Evolutionary conservation across 805 yeast genomes (phyloP).

Genomic region (Saccharomycopsis fibuligera): DNA sequence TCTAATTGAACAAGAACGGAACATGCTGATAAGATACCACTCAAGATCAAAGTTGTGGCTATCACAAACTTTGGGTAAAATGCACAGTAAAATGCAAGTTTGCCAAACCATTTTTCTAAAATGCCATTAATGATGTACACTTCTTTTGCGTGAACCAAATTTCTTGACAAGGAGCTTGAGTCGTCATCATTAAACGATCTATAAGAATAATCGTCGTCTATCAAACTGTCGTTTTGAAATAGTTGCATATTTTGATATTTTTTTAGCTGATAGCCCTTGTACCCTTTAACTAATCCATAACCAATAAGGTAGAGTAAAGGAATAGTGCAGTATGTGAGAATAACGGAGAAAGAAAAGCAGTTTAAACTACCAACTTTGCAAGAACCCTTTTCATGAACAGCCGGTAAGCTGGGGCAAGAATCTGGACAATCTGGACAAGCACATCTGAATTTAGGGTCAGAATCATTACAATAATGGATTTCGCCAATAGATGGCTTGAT

Average conservation of each 20-base stretch:
- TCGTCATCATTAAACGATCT: slow-evolving; percentile 25
- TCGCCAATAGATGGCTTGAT: slow-evolving; percentile 29
- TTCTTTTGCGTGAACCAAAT: slow-evolving; percentile 23
- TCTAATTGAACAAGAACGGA: slow-evolving; percentile 55
- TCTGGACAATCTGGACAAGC: slow-evolving; percentile 86
- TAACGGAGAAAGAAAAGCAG: slow-evolving; percentile 63
- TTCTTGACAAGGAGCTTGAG: slow-evolving; percentile 22
- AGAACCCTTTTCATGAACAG: slow-evolving; percentile 26
- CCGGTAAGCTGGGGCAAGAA: slow-evolving; percentile 67
- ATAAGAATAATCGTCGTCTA: slow-evolving; percentile 23
- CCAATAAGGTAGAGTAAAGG: slow-evolving; percentile 24
- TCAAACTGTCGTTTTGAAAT: slow-evolving; percentile 34
- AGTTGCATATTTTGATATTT: slow-evolving; percentile 29
- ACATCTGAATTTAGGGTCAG: slow-evolving; percentile 52
- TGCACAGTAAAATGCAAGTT: slow-evolving; percentile 55
- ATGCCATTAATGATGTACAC: slow-evolving; percentile 44
- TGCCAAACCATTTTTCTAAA: slow-evolving; percentile 42
- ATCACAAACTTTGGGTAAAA: slow-evolving; percentile 49
- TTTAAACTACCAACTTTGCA: slow-evolving; percentile 62
- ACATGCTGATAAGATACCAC: slow-evolving; percentile 46
- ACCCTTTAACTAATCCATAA: slow-evolving; percentile 22
- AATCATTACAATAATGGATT: slow-evolving; percentile 50
- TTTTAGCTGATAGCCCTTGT: slow-evolving; percentile 22
- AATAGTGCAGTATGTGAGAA: slow-evolving; percentile 40
- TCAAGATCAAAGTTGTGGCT: slow-evolving; percentile 34